Base-by-base conservation (phyloP, 2,329 filamentous ascomycete species). In the Diaporthe citriasiana region DNA sequence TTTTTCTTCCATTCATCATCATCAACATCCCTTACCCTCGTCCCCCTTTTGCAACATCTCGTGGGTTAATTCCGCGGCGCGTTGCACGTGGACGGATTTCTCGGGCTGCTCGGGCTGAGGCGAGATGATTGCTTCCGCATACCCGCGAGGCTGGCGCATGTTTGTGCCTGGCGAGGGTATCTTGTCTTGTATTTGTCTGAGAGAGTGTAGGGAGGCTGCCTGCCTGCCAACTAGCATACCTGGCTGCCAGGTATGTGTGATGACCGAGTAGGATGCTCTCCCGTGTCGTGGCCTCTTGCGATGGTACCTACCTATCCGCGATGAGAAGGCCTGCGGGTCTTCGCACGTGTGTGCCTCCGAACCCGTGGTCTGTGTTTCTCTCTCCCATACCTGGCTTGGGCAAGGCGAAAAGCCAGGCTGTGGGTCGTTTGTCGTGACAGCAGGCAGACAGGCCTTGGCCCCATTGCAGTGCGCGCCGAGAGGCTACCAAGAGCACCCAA, bases 311-410 rank as follows among this genome's bases (percentile, higher is more conserved):
- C 45, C 45, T 27, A 8, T 25, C 33, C 4, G 15, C 50, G 33
- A 53, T 27, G 19, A n/a, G 19, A 35, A 65, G 33, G 35, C 45
- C 4, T 38, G 15, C 38, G 33, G 45, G n/a, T 25, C n/a, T 27
- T 66, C 15, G 45, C 47, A 25, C 63, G 47, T 19, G 45, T 22
- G 12, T 35, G 5, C 4, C 27, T 27, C 45, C 12, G 63, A 66
- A 66, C 63, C 45, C 45, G 7, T 66, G 22, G 63, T 66, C 63
- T 66, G 63, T 51, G 45, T 65, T 51, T 65, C 27, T 65, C 42
- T 33, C 12, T 51, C 42, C 22, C n/a, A 35, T 50, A 30, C 42
- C 60, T 50, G 60, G 4, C 25, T 63, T 65, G 8, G 59, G 27
- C 13, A 42, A 19, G 38, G 57, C 35, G n/a, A 7, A 13, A 8